These are phyloP conservation scores for Sesbania bispinosa DNA, from an alignment of 306 rosid genomes.

Conservation along the genomic window DNA sequence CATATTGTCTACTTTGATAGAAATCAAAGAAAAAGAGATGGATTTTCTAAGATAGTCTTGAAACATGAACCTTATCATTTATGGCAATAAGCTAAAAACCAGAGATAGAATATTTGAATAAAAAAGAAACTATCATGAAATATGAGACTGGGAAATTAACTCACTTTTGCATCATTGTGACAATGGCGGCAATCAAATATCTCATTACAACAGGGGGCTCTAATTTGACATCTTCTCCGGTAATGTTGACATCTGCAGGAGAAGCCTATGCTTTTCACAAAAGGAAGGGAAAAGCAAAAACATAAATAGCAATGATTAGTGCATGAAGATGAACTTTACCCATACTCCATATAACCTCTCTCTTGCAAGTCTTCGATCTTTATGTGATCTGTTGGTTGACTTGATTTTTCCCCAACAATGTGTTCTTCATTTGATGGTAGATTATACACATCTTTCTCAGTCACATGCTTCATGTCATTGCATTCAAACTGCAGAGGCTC, in stretches of 20 bases:
- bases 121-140: background rate
- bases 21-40: background rate
- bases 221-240: conserved; percentile 60
- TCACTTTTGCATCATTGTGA: conserved; percentile 71
- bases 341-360: conserved; percentile 55
- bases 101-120: background rate
- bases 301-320: background rate
- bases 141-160: background rate
- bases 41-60: background rate
- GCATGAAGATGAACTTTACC: conserved; percentile 39
- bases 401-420: conserved; percentile 30
- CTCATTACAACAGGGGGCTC: conserved; percentile 94
- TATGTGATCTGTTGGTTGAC: conserved; percentile 7
- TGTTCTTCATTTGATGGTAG: conserved; percentile 29
- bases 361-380: conserved; percentile 26
- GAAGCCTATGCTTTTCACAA: background rate
- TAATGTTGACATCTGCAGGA: conserved; percentile 72
- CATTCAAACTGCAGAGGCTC: conserved; percentile 39
- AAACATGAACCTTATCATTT: conserved; percentile 1
- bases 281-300: background rate
- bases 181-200: conserved; percentile 77
- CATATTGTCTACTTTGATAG: background rate
- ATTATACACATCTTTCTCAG: conserved; percentile 27
- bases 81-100: background rate
- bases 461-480: conserved; percentile 32